Base-by-base conservation (phyloP, 1,139 yeast species). In the Magnusiomyces tetraspermus region DNA sequence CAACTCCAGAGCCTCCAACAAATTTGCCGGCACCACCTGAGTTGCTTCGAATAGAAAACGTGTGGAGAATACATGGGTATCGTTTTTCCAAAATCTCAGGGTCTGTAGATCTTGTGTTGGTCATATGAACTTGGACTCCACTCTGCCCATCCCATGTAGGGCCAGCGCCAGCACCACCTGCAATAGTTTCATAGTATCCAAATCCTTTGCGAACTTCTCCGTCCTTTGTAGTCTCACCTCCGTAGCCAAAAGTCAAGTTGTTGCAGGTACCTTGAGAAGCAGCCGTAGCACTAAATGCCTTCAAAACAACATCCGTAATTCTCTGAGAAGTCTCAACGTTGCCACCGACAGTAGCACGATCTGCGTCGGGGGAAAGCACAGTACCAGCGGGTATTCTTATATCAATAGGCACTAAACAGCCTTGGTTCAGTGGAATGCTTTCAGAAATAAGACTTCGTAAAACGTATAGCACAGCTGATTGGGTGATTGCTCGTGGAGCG, bases 271-370 rank as follows among this genome's bases (percentile, higher is more conserved):
- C 86, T 60, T 85, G 90, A 2, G 90, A 83, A 55, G 82, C 85
- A 1, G 85, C 95, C 63, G 85, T 84, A 4, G 86, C 85, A 57
- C 77, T 75, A 63, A 86, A 85, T 0, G 95, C 88, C 60, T 79
- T 80, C 61, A 87, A 72, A 55, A 86, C 76, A 2, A 83, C 89
- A 67, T 86, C 95, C 1, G 88, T 85, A 44, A 87, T 80, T 57
- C 95, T 74, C 67, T 87, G 95, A 1, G 92, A 81, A 0, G 95
- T 86, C 66, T 84, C 84, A n/a, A 85, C 94, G 64, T 86, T 87
- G 6, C 95, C 95, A 30, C 95, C 96, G 10, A 85, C 94, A 2
- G 85, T 89, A 0, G 95, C 96, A 19, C 92, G 92, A 48, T 83
- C 87, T 42, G 74, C 75, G 1, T 83, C 75, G 2, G 95, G 95